A percentile compares a stretch with the other conserved stretches of the same genome.
phyloP scores from a whole-genome alignment of 257 asterid genomes.

The Penstemon newberryi region DNA sequence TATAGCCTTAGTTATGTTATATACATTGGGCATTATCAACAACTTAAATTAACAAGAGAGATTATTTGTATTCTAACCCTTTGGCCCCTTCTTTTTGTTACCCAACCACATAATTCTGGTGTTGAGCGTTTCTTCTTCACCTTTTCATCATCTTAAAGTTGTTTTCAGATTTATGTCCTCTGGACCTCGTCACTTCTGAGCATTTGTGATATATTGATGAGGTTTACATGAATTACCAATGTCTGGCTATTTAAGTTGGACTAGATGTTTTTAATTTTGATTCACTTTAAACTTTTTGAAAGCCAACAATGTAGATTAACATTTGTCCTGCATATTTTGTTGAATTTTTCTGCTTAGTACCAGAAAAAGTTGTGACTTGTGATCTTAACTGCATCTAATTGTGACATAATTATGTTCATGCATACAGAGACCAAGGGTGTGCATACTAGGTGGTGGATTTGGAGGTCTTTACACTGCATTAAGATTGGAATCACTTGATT shows the following conservation, averaged over 20 bases:
- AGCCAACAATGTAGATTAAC: too few species aligned
- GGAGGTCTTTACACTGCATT: conserved; percentile 98
- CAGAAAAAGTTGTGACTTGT: not conserved
- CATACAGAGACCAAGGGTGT: conserved; percentile 87
- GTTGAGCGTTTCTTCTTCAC: too few species aligned
- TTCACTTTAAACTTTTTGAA: not conserved
- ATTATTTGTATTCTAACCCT: too few species aligned
- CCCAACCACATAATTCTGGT: too few species aligned
- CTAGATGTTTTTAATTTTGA: not conserved
- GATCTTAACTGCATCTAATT: conserved; percentile 1
- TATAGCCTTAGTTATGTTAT: too few species aligned
- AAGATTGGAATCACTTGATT: conserved; percentile 87
- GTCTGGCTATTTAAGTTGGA: not conserved
- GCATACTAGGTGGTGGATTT: conserved; percentile 97
- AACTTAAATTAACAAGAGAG: too few species aligned
- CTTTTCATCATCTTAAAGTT: conserved; percentile 2
- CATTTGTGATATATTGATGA: conserved; percentile 1
- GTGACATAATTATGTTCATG: conserved; percentile 24
- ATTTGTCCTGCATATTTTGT: not conserved
- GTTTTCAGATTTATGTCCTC: not conserved
- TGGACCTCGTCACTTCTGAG: not conserved
- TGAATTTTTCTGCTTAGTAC: not conserved
- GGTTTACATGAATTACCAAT: conserved; percentile 18
- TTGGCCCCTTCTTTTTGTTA: too few species aligned
- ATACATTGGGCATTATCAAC: too few species aligned